Evolutionary conservation across 2,329 filamentous ascomycete species (phyloP), one percentile per base, ranked within the genome.

Genomic region (Hypomyces rosellus): DNA sequence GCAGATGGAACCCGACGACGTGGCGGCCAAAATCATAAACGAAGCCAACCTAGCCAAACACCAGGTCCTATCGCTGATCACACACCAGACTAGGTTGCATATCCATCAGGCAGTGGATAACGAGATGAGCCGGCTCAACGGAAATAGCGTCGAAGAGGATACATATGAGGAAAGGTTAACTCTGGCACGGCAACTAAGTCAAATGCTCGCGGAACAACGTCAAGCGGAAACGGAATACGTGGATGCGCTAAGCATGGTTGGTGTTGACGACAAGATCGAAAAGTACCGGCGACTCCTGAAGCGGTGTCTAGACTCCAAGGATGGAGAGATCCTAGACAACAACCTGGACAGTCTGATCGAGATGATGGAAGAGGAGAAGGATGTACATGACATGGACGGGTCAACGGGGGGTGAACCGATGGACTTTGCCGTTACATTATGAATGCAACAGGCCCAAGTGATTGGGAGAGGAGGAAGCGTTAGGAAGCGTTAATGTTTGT

Each of bases 261-360:
- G 86, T 39, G 82, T 85, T 36, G 82, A 84, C 34, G 85, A 88
- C 65, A 83, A 84, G 63, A 86, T 87, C 56, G 84, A 84, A 58
- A 82, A 84, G 64, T 92, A 91, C 65, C 77, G 85, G 54, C 78
- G 78, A 49, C 74, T 90, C 30, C 79, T 89, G 33, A 80, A 80
- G 52, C 78, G 79, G 53, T 88, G 86, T 52, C 71, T 90, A 25
- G 84, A 84, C 22, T 76, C 83, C 14, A 76, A 80, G 57, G 84
- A 87, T 45, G 75, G 75, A 51, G 83, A 87, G 57, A 84, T 81
- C 55, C 76, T 89, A 34, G 86, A 89, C 63, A 73, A 75, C 41
- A 83, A 81, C 60, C 66, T 84, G 46, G 77, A 82, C 61, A 78
- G 74, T 52, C 68, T 83, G 54, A 81, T 83, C 58, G 73, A 77